Conservation (phyloP, 2,329 filamentous ascomycete species). For the Penicillium nordicum region DNA sequence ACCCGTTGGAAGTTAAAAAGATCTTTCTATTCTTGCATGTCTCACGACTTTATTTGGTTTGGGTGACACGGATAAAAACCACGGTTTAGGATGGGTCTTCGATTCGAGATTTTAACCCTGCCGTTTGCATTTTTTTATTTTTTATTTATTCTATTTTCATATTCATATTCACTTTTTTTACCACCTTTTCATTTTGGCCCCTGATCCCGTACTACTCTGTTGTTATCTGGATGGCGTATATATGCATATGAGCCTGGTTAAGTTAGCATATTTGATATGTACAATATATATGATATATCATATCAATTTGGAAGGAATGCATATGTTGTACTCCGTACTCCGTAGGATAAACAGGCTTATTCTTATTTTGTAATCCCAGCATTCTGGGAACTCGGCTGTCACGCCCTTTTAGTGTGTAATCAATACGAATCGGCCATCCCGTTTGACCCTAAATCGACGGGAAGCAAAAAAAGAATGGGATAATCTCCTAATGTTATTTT, state of each 20-base stretch:
- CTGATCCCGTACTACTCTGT: background rate
- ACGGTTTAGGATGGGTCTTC: slow-evolving; percentile 17
- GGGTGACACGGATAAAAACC: slow-evolving; percentile 17
- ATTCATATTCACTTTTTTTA: too few species aligned
- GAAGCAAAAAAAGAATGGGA: background rate
- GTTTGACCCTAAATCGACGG: slow-evolving; percentile 3
- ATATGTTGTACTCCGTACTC: too few species aligned
- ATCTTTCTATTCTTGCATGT: slow-evolving; percentile 2
- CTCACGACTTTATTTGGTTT: background rate
- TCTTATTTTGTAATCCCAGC: slow-evolving; percentile 1
- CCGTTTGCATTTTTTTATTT: background rate
- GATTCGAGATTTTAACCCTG: slow-evolving; percentile 1
- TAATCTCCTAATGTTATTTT: slow-evolving; percentile 2
- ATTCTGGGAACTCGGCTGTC: slow-evolving; percentile 5
- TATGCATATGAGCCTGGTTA: background rate
- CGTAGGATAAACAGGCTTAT: background rate
- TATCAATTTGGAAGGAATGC: background rate
- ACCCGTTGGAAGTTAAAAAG: background rate
- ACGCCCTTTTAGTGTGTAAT: slow-evolving; percentile 3
- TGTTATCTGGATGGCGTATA: background rate
- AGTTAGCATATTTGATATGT: background rate
- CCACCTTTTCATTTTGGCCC: background rate
- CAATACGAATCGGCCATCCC: slow-evolving; percentile 17
- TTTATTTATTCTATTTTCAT: background rate
- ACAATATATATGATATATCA: background rate